phyloP scores from a whole-genome alignment of 1,284 basidiomycete species.

The Athelia sp. region DNA sequence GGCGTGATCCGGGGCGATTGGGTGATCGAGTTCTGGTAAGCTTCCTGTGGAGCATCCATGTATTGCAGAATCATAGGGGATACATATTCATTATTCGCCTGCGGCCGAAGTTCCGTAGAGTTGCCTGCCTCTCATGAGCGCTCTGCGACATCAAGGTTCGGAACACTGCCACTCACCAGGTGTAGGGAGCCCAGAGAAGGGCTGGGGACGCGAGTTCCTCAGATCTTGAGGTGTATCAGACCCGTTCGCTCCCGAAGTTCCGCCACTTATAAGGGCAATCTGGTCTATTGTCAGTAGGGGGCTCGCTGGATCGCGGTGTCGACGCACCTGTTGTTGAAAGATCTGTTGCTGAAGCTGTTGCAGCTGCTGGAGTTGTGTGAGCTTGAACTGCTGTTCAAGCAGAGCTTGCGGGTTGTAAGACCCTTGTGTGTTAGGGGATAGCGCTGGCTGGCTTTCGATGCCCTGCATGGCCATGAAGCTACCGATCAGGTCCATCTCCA shows the following conservation, averaged over 20 bases:
- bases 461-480: constrained; percentile 23
- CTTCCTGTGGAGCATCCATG: constrained; percentile 26
- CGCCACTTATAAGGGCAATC: constrained; percentile 69
- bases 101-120: constrained; percentile 62
- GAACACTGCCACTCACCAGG: constrained; percentile 44
- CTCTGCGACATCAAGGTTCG: not conserved
- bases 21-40: constrained; percentile 16
- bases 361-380: constrained; percentile 69
- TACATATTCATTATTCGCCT: constrained; percentile 54
- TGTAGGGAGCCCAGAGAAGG: constrained; percentile 61
- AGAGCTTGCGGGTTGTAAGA: constrained; percentile 33
- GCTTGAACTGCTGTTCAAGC: constrained; percentile 63
- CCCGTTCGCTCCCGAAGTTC: constrained; percentile 23
- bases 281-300: constrained; percentile 22
- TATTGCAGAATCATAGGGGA: constrained; percentile 56
- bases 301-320: constrained; percentile 22
- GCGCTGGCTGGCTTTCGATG: constrained; percentile 4
- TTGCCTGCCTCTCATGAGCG: constrained; percentile 31
- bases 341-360: constrained; percentile 79
- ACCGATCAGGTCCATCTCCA: constrained; percentile 42
- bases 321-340: constrained; percentile 69
- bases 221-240: constrained; percentile 27
- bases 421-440: not conserved
- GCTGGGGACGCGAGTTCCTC: constrained; percentile 29
- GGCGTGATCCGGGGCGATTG: constrained; percentile 16